Conservation (phyloP, 2,329 filamentous ascomycete genomes). For the Fusarium hostae region DNA sequence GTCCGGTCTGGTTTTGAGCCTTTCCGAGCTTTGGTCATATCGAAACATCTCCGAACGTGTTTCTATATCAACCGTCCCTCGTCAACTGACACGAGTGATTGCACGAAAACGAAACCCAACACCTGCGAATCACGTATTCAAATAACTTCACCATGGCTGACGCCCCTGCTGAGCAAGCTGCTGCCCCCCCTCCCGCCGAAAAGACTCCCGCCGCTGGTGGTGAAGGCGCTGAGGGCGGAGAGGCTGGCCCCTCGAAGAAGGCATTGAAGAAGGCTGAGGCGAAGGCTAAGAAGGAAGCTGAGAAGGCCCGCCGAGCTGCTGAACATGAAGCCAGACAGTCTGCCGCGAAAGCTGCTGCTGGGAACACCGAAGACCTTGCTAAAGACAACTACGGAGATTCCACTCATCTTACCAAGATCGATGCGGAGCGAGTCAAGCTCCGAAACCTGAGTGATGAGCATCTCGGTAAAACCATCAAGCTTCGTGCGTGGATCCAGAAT, state of each 20-base stretch:
- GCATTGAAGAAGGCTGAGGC: slow-evolving; percentile 84
- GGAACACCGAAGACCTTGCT: slow-evolving; percentile 74
- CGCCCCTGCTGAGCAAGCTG: slow-evolving; percentile 33
- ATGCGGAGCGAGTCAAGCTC: slow-evolving; percentile 69
- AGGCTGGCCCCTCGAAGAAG: slow-evolving; percentile 62
- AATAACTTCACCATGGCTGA: slow-evolving; percentile 34
- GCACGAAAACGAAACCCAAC: slow-evolving; percentile 12
- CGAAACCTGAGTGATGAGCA: slow-evolving; percentile 71
- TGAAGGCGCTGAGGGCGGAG: slow-evolving; percentile 32
- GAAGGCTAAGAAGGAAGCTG: slow-evolving; percentile 89
- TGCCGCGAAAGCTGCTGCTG: slow-evolving; percentile 72
- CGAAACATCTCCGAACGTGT: slow-evolving; percentile 9
- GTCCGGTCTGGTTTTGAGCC: slow-evolving; percentile 6
- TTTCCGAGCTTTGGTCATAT: slow-evolving; percentile 9
- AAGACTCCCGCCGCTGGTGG: slow-evolving; percentile 16
- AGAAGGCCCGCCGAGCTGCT: slow-evolving; percentile 78
- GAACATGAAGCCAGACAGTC: slow-evolving; percentile 79
- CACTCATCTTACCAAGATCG: slow-evolving; percentile 66
- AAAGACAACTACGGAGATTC: slow-evolving; percentile 84
- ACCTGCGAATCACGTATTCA: neutral
- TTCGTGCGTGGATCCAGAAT: slow-evolving; percentile 88
- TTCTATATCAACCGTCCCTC: slow-evolving; percentile 6
- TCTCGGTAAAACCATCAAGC: slow-evolving; percentile 75
- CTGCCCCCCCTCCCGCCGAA: slow-evolving; percentile 32
- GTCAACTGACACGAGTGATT: slow-evolving; percentile 3